phyloP scores from a whole-genome alignment of 768 basidiomycete genomes.

The Antrodiella citrinella region DNA sequence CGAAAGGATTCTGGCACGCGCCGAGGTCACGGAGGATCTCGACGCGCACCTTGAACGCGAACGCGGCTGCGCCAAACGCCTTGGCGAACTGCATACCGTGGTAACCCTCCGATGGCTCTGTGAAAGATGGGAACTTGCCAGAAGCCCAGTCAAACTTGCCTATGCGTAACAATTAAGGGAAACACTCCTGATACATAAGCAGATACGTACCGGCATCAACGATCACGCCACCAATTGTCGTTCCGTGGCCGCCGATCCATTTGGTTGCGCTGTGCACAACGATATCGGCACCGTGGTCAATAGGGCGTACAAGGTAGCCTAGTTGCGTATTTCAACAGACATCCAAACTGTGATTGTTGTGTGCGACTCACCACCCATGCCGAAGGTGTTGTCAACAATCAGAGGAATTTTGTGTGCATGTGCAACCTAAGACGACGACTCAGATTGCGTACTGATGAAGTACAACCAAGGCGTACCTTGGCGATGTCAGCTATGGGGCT shows the following conservation, averaged over 20 bases:
- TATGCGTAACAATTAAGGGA: conserved; percentile 9
- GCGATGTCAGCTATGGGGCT: conserved; percentile 42
- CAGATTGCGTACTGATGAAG: not conserved
- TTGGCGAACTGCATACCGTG: conserved; percentile 64
- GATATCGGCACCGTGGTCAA: conserved; percentile 72
- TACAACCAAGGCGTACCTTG: conserved; percentile 46
- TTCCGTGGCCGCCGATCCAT: conserved; percentile 81
- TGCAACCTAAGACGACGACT: conserved; percentile 39
- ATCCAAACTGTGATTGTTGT: conserved; percentile 1
- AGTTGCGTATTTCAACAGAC: not conserved
- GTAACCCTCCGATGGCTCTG: conserved; percentile 67
- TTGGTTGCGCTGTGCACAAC: conserved; percentile 77
- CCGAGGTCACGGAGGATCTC: conserved; percentile 63
- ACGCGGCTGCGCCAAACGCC: conserved; percentile 57
- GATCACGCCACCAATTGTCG: conserved; percentile 69
- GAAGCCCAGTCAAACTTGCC: conserved; percentile 74
- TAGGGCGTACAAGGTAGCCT: conserved; percentile 58
- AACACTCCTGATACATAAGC: conserved; percentile 3
- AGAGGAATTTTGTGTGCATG: conserved; percentile 67
- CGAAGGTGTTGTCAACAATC: conserved; percentile 78
- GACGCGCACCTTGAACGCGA: conserved; percentile 56
- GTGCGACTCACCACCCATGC: conserved; percentile 43
- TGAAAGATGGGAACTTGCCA: conserved; percentile 68
- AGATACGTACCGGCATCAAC: conserved; percentile 51
- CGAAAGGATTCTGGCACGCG: conserved; percentile 60